Base-by-base conservation (phyloP, 805 yeast species). In the Ascoidea asiatica region DNA sequence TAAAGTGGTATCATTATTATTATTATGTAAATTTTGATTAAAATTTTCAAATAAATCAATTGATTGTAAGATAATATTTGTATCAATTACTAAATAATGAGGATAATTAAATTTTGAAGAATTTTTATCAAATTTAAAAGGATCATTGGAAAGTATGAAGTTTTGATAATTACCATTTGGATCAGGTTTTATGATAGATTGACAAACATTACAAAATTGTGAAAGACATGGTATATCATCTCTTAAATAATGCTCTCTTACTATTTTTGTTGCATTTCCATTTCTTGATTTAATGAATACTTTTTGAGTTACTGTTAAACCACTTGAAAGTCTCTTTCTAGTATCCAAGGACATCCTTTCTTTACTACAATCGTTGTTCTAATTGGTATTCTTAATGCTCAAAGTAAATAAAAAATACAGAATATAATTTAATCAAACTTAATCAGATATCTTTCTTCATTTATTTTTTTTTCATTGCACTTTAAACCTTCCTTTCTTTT, bases 181-280 rank as follows among this genome's bases (percentile, higher is more conserved):
- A 57, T 80, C 79, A 5, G 83, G 72, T 40, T 74, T 70, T 13
- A 75, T 64, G 23, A 70, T 65, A 21, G 63, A 63, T 11, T 66
- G 62, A 61, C 99, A 92, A 35, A 55, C 58, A 7, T 63, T 55
- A 62, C 98, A 92, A 1, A 74, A 65, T 50, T 65, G 69, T 2
- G 95, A 85, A 44, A 81, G 77, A 62, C 98, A 92, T 18, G 97
- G 95, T 43, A 92, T 87, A 62, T 92, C 99, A 44, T 75, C 77
- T 60, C 98, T 73, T 46, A 92, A 66, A 58, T 92, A 92, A 61
- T 90, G 98, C 58, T 92, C 99, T 52, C 97, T 72, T 7, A 90
- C 95, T 21, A 92, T 74, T 59, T 92, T 90, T 35, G 88, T 72
- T 4, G 97, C 96, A 40, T 81, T 80, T 7, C 97, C 97, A 50